Evolutionary conservation across 345 rosid species (phyloP).

Genomic region (Psidium friedrichsthalianum): DNA sequence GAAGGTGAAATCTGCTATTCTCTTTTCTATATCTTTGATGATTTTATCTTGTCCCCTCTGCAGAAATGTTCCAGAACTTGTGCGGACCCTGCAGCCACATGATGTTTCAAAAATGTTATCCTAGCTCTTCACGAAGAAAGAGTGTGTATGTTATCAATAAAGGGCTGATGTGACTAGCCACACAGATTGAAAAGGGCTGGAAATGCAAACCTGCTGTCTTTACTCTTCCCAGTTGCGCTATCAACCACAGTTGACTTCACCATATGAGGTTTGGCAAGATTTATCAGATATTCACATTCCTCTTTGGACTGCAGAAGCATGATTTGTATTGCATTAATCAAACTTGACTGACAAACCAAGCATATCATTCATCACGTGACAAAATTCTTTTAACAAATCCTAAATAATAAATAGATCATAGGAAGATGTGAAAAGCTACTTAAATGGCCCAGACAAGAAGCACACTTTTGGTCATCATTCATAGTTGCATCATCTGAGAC

Average conservation of each 20-base stretch:
- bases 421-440: neutral
- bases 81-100: constrained; percentile 56
- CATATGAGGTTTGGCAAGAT: constrained; percentile 82
- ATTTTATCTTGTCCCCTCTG: constrained; percentile 62
- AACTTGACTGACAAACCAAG: neutral
- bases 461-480: neutral
- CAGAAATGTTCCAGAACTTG: constrained; percentile 88
- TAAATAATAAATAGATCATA: neutral
- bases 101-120: neutral
- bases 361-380: neutral
- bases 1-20: constrained; percentile 82
- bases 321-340: neutral
- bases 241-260: constrained; percentile 84
- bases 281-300: constrained; percentile 81
- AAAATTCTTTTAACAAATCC: neutral
- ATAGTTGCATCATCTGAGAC: neutral
- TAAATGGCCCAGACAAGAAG: neutral
- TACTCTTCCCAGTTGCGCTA: constrained; percentile 71
- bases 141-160: neutral
- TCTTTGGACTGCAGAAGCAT: constrained; percentile 47
- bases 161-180: neutral
- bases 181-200: neutral
- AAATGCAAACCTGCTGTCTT: constrained; percentile 64
- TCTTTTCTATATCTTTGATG: constrained; percentile 53
- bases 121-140: neutral